Evolutionary conservation across 2,329 filamentous ascomycete species (phyloP), one percentile per base, ranked within the genome.

Genomic region (Colletotrichum gloeosporioides): DNA sequence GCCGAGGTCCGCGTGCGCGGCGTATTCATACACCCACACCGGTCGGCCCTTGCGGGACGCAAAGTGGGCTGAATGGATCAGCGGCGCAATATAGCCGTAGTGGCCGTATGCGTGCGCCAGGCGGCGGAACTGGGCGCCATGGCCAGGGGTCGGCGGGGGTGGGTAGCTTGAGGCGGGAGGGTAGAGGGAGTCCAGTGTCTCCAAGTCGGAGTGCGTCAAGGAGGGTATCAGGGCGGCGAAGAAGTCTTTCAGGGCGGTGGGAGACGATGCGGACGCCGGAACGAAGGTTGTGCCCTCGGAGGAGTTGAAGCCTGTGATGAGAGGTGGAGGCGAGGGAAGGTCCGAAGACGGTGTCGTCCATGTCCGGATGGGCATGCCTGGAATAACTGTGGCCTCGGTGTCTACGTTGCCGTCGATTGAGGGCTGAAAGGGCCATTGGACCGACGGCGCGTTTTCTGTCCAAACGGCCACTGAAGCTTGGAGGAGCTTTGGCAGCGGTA

Each of bases 241-340:
- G 82, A 95, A 94, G 13, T 92, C 87, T 16, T 53, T 34, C 3
- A 74, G 49, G 0, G 82, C 83, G 13, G 88, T 84, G 4, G 85
- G 86, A 16, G 86, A 84, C 18, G 69, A 66, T 69, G 89, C 86
- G 8, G 82, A 79, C 16, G 85, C 82, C 0, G 92, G 89, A 1
- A 95, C 90, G 80, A 95, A 95, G 49, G 87, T 82, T 1, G 91
- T 89, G 18, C 93, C 94, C 82, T 95, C 94, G 80, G 95, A 92
- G 53, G 91, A 90, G 83, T 92, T 93, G 86, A 92, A 95, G 9
- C 93, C 93, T 0, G 93, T 94, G 65, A 95, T 84, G 65, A 95
- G 75, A 71, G 70, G 63, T 70, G 92, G 91, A 9, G 93, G 86
- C 77, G 88, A 87, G 78, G 92, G 87, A 81, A 88, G 90, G 18